Conservation (phyloP, 257 asterid genomes). For the Nyctanthes arbortristis region DNA sequence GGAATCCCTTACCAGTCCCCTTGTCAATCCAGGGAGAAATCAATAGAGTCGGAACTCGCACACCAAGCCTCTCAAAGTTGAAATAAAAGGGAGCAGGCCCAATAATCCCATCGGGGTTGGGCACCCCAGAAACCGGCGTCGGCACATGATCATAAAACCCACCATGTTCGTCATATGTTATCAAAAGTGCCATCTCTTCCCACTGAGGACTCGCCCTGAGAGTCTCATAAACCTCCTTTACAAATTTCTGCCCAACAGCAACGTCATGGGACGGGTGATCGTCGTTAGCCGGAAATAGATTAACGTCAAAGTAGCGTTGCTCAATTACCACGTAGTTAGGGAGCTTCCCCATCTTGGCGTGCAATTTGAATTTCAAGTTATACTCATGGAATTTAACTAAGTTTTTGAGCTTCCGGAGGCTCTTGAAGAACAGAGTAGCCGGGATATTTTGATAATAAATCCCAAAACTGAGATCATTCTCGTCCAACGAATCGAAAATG, state of each 20-base stretch:
- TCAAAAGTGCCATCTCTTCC: conserved; percentile 89
- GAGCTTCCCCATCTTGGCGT: conserved; percentile 71
- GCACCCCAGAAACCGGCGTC: conserved; percentile 86
- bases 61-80: conserved; percentile 82
- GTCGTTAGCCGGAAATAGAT: conserved; percentile 73
- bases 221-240: conserved; percentile 93
- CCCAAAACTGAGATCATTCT: conserved; percentile 73
- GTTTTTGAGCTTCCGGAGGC: conserved; percentile 74
- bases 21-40: conserved; percentile 93
- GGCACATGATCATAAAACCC: conserved; percentile 97
- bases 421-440: conserved; percentile 76
- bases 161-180: conserved; percentile 94
- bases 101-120: conserved; percentile 93
- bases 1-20: conserved; percentile 65
- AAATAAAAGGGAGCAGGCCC: conserved; percentile 91
- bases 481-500: conserved; percentile 89
- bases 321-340: conserved; percentile 90
- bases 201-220: conserved; percentile 90
- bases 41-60: conserved; percentile 84
- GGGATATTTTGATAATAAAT: conserved; percentile 96
- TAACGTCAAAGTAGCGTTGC: conserved; percentile 76
- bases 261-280: conserved; percentile 96
- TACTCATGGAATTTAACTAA: conserved; percentile 61
- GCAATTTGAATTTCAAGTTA: conserved; percentile 59
- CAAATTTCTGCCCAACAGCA: conserved; percentile 86